A percentile compares a stretch with the other conserved stretches of the same genome.
Evolutionary conservation across 495 filamentous ascomycete genomes (phyloP).

Genomic region (Penicillium daleae): DNA sequence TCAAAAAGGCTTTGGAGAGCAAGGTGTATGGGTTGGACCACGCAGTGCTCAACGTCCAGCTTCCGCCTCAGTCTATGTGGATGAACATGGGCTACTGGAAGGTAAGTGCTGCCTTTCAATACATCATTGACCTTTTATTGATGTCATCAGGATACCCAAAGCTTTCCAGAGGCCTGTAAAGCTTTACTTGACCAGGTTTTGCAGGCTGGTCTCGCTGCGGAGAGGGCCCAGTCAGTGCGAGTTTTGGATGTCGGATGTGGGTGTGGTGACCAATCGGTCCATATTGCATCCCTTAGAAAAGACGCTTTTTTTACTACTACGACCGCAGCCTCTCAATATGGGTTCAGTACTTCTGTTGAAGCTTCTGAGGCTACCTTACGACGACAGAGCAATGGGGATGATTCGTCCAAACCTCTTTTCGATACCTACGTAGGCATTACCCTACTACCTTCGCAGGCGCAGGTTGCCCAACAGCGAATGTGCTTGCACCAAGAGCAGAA

Average conservation of each 20-base stretch:
- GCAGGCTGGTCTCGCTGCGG: conserved; percentile 32
- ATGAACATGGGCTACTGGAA: conserved; percentile 31
- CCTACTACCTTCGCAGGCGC: conserved; percentile 35
- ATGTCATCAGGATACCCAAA: conserved; percentile 26
- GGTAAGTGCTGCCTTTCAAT: conserved; percentile 1
- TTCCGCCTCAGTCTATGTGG: conserved; percentile 23
- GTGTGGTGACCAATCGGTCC: conserved; percentile 52
- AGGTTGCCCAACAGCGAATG: conserved; percentile 23
- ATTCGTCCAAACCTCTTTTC: conserved; percentile 22
- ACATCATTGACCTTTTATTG: background rate
- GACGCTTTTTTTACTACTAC: background rate
- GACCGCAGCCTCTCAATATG: background rate
- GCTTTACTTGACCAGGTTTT: conserved; percentile 50
- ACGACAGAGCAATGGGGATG: background rate
- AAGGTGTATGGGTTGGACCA: conserved; percentile 34
- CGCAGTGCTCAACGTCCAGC: conserved; percentile 21
- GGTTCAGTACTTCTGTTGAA: background rate
- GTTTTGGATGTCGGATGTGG: conserved; percentile 55
- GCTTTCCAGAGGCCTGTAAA: conserved; percentile 45
- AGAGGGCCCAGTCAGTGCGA: conserved; percentile 22
- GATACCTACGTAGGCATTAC: conserved; percentile 51
- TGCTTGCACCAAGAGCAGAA: background rate
- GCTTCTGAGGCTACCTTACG: background rate
- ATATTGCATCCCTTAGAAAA: conserved; percentile 20
- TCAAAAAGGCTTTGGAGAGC: conserved; percentile 32